Percentiles rank a stretch among this genome's conserved stretches.
Conservation (phyloP, 148 eudicot genomes). For the Rheum nobile region DNA sequence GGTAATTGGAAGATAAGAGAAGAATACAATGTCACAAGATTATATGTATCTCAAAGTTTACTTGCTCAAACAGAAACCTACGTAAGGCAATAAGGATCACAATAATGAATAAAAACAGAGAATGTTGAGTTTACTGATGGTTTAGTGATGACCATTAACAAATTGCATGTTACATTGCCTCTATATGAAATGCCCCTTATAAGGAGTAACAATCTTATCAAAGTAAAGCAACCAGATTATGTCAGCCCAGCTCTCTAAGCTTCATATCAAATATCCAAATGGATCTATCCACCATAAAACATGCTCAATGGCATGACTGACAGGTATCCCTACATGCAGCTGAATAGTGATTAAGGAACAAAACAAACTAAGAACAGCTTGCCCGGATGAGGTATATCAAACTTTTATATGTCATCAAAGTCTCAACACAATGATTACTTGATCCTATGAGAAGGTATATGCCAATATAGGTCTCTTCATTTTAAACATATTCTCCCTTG, state of each 20-base stretch:
- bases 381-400: background rate
- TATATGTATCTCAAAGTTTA: background rate
- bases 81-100: background rate
- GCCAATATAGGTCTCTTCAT: background rate
- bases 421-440: background rate
- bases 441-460: background rate
- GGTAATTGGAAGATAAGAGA: too few relatives aligned
- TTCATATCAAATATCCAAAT: background rate
- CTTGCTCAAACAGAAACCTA: background rate
- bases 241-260: background rate
- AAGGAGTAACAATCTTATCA: background rate
- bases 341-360: background rate
- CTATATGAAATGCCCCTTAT: background rate
- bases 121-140: background rate
- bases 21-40: background rate
- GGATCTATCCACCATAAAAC: background rate
- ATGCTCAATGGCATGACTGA: background rate
- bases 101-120: background rate
- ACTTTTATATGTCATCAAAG: background rate
- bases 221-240: background rate
- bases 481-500: background rate
- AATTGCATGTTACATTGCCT: background rate
- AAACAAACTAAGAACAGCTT: background rate
- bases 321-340: background rate
- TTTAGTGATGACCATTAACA: background rate